phyloP scores from a whole-genome alignment of 225 moss, liverwort and hornwort genomes.

The Ulota crispa region DNA sequence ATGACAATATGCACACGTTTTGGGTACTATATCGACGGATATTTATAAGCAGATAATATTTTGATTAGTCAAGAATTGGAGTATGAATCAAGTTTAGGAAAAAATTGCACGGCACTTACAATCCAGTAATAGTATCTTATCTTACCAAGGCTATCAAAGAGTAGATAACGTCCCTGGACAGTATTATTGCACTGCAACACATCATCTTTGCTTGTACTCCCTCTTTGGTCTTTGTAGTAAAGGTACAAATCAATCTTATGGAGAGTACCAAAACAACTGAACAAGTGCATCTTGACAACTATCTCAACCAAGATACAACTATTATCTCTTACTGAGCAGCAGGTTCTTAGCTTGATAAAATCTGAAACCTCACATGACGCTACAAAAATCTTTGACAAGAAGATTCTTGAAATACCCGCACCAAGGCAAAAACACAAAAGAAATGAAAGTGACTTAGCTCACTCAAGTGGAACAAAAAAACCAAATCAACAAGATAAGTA shows the following conservation, averaged over 20 bases:
- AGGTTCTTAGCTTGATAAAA: constrained; percentile 2
- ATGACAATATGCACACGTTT: neutral
- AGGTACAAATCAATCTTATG: constrained; percentile 9
- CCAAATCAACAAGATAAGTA: constrained; percentile 17
- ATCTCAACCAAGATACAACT: neutral
- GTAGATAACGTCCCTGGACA: constrained; percentile 47
- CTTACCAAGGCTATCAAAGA: constrained; percentile 47
- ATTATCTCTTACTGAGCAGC: neutral
- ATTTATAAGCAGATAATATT: neutral
- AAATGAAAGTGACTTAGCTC: neutral
- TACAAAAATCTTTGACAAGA: neutral
- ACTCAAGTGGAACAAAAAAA: constrained; percentile 28
- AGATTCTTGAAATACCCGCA: neutral
- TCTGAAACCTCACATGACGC: neutral
- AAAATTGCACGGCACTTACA: constrained; percentile 7
- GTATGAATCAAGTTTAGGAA: neutral
- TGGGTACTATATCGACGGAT: neutral
- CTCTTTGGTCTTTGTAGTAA: constrained; percentile 34
- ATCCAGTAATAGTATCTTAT: neutral
- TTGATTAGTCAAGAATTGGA: neutral
- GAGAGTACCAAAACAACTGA: constrained; percentile 3
- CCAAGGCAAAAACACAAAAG: neutral
- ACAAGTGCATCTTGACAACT: neutral
- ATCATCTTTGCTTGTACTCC: constrained; percentile 24
- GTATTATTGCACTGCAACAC: constrained; percentile 56